Evolutionary conservation across 2,329 filamentous ascomycete species (phyloP).

Genomic region (Teratosphaeria nubilosa): DNA sequence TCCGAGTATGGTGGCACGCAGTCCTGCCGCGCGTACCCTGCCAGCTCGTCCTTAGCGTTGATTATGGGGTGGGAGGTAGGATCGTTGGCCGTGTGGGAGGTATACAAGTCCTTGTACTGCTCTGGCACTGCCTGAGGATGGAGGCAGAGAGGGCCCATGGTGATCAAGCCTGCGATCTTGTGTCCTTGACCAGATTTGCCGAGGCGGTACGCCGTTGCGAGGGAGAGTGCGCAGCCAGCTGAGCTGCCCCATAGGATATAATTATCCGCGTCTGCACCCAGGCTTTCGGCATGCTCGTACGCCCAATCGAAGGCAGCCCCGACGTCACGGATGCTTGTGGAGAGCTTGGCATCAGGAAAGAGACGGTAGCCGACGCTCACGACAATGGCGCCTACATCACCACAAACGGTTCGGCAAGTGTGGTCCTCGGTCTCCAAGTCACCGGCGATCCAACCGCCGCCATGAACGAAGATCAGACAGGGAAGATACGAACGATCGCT

Average conservation of each 20-base stretch:
- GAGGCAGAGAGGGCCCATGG: constrained; percentile 26
- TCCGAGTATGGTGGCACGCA: constrained; percentile 9
- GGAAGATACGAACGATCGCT: background rate
- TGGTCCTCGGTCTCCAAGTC: constrained; percentile 15
- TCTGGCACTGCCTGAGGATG: constrained; percentile 22
- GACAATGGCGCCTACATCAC: background rate
- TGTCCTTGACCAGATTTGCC: constrained; percentile 7
- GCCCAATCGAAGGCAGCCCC: constrained; percentile 30
- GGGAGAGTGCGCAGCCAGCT: constrained; percentile 14
- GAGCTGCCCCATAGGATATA: constrained; percentile 20
- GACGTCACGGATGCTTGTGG: constrained; percentile 33
- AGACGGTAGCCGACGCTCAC: constrained; percentile 14
- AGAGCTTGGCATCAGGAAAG: constrained; percentile 12
- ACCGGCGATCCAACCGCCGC: constrained; percentile 18
- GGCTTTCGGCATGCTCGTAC: constrained; percentile 13
- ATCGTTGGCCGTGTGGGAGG: background rate
- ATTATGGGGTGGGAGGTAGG: background rate
- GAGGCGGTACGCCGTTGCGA: constrained; percentile 14
- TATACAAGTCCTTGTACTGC: background rate
- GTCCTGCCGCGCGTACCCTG: background rate
- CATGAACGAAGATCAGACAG: constrained; percentile 8
- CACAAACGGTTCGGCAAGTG: constrained; percentile 8
- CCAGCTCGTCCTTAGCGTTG: constrained; percentile 6
- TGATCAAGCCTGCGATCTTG: constrained; percentile 20
- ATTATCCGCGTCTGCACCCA: constrained; percentile 11